Evolutionary conservation across 176 grass and related monocot genomes (phyloP), one percentile per base, ranked within the genome.

Genomic region (Rhynchospora pubera): DNA sequence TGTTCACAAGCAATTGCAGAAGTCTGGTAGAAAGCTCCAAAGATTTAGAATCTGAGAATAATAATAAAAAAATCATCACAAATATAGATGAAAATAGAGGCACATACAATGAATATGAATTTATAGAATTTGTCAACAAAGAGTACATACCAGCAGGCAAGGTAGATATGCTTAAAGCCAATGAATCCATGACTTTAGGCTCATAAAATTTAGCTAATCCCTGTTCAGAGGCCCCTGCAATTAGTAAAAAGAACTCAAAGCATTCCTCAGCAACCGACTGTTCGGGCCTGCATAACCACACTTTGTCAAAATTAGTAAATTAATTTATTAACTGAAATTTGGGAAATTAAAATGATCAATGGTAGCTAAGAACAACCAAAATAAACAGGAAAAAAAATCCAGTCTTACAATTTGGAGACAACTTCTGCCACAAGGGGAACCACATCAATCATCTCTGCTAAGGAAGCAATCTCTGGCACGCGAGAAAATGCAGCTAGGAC

Each of bases 191-290:
- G 64, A 98, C 84, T 84, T 88, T 82, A 84, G 92, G 74, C 39
- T 98, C 90, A 78, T 90, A 93, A 89, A 97, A 94, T 62, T 84
- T 93, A 15, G 60, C 48, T 16, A 79, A 48, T 57, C 92, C 90
- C 62, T 84, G 71, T 9, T 93, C 87, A 0, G 95, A 93, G 58
- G 92, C 89, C 67, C 87, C 44, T 79, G 88, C 87, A 86, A 94
- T 83, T 24, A 98, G 85, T 85, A 90, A 90, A 6, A 98, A 80
- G 67, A 93, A 90, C 60, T 98, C 95, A 26, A 91, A 91, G 84
- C 95, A 93, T 85, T 98, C 90, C 85, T 98, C 92, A 85, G 85
- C 84, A 70, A 94, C 87, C 11, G 92, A 58, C 24, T 73, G 74
- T 57, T 98, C 95, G 32, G 84, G 71, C 84, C 95, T 98, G 87